Base-by-base conservation (phyloP, 805 yeast genomes). In the Cyberlindnera galapagoensis region DNA sequence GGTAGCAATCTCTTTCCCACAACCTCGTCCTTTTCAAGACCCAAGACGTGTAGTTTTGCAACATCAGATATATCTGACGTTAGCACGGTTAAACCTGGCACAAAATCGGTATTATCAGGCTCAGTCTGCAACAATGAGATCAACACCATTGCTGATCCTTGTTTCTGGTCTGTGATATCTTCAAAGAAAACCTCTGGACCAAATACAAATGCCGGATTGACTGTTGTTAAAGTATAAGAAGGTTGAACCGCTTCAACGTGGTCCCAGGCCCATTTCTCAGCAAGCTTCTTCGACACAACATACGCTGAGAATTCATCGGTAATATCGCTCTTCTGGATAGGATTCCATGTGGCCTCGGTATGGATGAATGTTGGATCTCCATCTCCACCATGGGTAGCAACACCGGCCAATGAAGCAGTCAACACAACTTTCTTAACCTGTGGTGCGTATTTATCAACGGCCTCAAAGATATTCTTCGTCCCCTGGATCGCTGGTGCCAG, bases 231-330 rank as follows among this genome's bases (percentile, higher is more conserved):
- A 18, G 55, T 54, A 47, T 72, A 64, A 34, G 52, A 49, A 35
- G 50, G 44, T 23, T 56, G 49, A 20, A 57, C 47, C 11, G 50
- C 47, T 26, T 60, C 47, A 17, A 60, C 36, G 28, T 69, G 56
- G 18, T 69, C 66, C 83, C 85, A 76, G 7, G 78, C 80, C 1
- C 71, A 69, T 30, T 55, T 56, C 51, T 77, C 83, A 11, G 80
- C 80, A 39, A 69, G 65, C 26, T 67, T 70, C 54, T 74, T 74
- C 11, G 80, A 71, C 4, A 71, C 81, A 31, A 67, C 38, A 50
- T 75, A 74, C 5, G 75, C 80, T 19, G 35, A 36, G 7, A 46
- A 40, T 1, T 65, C 62, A 20, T 52, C 41, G 6, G 47, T 40
- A 29, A 64, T 62, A 33, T 63, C 59, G 31, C 67, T 72, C 64